Base-by-base conservation (phyloP, 2,329 filamentous ascomycete species). In the Gnomoniopsis sp. region DNA sequence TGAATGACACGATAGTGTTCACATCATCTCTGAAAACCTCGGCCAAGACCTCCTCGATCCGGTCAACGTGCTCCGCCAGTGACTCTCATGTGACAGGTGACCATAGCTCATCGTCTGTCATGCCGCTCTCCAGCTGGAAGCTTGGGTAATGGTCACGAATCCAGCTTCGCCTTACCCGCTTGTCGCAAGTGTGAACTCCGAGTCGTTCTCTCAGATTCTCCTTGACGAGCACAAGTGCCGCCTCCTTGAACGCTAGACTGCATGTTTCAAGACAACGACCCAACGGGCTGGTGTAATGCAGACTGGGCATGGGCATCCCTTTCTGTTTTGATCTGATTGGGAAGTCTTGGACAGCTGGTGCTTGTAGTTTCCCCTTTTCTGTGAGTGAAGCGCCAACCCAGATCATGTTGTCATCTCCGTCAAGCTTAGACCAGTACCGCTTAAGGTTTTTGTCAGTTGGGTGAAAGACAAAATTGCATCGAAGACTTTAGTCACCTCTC, bases 141-240 rank as follows among this genome's bases (percentile, higher is more conserved):
- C 65, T 67, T 0, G 83, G 83, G 61, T 81, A 86, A 34, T 74
- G 71, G 15, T 72, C 61, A 1, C 70, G 69, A 61, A 88, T 84
- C 66, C 74, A 79, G 0, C 75, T 33, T 47, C 73, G 75, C 8
- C 72, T 68, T 52, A 77, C 78, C 17, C 85, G 75, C 17, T 80
- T 76, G 67, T 88, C 84, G 67, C 85, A 88, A 0, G 84, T 87
- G 67, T 88, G 85, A 55, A 80, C 74, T 10, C 81, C 84, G 58
- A 85, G 77, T 2, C 81, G 79, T 68, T 88, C 85, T 21, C 86
- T 75, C 15, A 87, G 73, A 4, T 78, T 67, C 59, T 88, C 85
- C 66, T 85, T 86, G 65, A 88, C 70, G 1, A 77, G 70, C 0
- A 83, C 83, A 6, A 68, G 71, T 61, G 84, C 84, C 4, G 64